Evolutionary conservation across 1,139 yeast genomes (phyloP).

Genomic region (Hyphopichia burtonii): DNA sequence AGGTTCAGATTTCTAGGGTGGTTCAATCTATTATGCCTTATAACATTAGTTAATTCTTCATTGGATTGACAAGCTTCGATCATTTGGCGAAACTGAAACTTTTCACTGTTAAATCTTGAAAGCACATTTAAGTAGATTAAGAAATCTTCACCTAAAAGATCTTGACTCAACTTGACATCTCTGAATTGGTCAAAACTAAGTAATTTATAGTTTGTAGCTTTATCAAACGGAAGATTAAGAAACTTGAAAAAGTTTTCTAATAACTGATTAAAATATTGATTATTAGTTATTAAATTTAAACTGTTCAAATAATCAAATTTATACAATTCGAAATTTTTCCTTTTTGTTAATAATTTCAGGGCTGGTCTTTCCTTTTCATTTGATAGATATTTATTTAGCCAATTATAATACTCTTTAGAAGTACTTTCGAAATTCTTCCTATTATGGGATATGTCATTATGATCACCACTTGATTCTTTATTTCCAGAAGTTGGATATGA

Average conservation of each 20-base stretch:
- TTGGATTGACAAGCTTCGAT: constrained; percentile 42
- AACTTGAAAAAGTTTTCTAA: constrained; percentile 41
- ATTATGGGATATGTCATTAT: constrained; percentile 18
- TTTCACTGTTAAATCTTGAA: constrained; percentile 43
- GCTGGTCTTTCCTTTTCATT: constrained; percentile 65
- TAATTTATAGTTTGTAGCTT: constrained; percentile 10
- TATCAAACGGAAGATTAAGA: constrained; percentile 20
- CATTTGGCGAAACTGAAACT: constrained; percentile 41
- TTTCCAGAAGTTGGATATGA: neutral
- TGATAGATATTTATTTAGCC: constrained; percentile 68
- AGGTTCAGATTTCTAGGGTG: constrained; percentile 5
- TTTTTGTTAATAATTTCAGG: constrained; percentile 57
- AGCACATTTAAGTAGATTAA: constrained; percentile 34
- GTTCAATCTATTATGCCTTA: constrained; percentile 30
- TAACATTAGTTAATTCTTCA: constrained; percentile 39
- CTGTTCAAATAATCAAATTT: constrained; percentile 72
- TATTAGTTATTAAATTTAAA: constrained; percentile 58
- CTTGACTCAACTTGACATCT: constrained; percentile 22
- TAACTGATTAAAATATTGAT: constrained; percentile 44
- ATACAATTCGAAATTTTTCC: constrained; percentile 63
- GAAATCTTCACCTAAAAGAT: constrained; percentile 26
- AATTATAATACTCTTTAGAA: constrained; percentile 70
- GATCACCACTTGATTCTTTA: constrained; percentile 4
- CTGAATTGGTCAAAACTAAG: constrained; percentile 20
- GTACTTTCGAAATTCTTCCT: constrained; percentile 68